These are phyloP conservation scores for Trametes maxima DNA, from an alignment of 768 basidiomycete genomes.

Conservation along the genomic window DNA sequence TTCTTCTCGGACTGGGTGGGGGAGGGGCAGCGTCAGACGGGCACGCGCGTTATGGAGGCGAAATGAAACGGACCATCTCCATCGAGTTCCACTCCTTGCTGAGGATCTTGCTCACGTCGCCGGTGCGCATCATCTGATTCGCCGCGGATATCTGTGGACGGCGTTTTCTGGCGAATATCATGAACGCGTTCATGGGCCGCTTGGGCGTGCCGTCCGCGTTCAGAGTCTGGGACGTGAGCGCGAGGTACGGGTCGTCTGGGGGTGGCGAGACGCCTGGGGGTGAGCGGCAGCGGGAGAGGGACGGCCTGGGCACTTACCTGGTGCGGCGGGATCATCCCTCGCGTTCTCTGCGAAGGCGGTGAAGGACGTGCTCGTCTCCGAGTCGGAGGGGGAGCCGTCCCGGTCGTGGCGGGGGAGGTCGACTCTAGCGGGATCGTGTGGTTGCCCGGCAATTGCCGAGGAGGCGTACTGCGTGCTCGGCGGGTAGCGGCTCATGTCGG, in stretches of 20 bases:
- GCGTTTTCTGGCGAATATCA: constrained; percentile 86
- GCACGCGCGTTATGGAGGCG: background rate
- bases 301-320: constrained; percentile 19
- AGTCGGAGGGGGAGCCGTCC: constrained; percentile 53
- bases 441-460: constrained; percentile 33
- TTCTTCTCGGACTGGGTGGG: constrained; percentile 69
- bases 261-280: background rate
- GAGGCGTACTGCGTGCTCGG: constrained; percentile 19
- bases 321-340: constrained; percentile 22
- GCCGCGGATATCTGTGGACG: constrained; percentile 85
- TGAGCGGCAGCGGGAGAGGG: background rate
- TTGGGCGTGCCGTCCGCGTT: constrained; percentile 89
- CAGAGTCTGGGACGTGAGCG: constrained; percentile 75
- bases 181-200: constrained; percentile 92
- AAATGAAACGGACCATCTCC: constrained; percentile 56
- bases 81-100: constrained; percentile 86
- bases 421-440: constrained; percentile 12
- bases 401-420: constrained; percentile 23
- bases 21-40: constrained; percentile 7
- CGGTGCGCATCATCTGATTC: constrained; percentile 87
- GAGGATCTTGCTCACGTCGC: constrained; percentile 87
- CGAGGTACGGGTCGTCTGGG: constrained; percentile 43
- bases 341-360: constrained; percentile 14
- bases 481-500: constrained; percentile 30
- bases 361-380: constrained; percentile 40